These are phyloP conservation scores for Paramarasmius palmivorus DNA, from an alignment of 1,284 basidiomycete genomes.

Conservation along the genomic window DNA sequence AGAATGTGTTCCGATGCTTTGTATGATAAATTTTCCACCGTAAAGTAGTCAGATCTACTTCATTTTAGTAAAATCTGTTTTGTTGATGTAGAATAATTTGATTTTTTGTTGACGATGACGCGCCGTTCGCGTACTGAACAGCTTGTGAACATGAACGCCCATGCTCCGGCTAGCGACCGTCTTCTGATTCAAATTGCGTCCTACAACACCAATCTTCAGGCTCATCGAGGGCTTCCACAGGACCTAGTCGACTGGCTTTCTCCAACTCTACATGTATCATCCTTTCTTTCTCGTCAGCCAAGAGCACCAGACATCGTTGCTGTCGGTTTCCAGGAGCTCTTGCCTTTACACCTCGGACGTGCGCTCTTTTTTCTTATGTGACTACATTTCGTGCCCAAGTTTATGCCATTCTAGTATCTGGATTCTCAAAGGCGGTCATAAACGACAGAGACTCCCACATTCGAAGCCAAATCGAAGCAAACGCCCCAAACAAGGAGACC, in stretches of 20 bases:
- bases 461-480: conserved; percentile 67
- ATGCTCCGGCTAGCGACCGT: conserved; percentile 26
- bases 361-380: conserved; percentile 31
- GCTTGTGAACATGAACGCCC: not conserved
- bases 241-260: conserved; percentile 83
- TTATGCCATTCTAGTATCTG: conserved; percentile 47
- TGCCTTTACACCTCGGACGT: conserved; percentile 83
- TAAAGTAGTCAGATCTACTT: no score
- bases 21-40: not conserved
- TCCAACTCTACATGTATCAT: conserved; percentile 75
- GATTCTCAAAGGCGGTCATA: conserved; percentile 63
- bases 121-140: no score
- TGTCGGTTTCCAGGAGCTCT: conserved; percentile 87
- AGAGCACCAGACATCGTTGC: conserved; percentile 81
- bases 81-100: no score
- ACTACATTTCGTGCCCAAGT: not conserved
- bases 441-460: conserved; percentile 62
- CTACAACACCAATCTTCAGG: conserved; percentile 84
- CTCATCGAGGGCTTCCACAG: conserved; percentile 37
- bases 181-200: conserved; percentile 79
- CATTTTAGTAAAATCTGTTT: no score
- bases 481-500: conserved; percentile 65
- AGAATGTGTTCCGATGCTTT: not conserved
- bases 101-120: no score
- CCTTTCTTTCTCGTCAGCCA: conserved; percentile 59